Evolutionary conservation across 2,329 filamentous ascomycete species (phyloP), one percentile per base, ranked within the genome.

Genomic region (Ophiognomonia clavigignenti-juglandacearum): DNA sequence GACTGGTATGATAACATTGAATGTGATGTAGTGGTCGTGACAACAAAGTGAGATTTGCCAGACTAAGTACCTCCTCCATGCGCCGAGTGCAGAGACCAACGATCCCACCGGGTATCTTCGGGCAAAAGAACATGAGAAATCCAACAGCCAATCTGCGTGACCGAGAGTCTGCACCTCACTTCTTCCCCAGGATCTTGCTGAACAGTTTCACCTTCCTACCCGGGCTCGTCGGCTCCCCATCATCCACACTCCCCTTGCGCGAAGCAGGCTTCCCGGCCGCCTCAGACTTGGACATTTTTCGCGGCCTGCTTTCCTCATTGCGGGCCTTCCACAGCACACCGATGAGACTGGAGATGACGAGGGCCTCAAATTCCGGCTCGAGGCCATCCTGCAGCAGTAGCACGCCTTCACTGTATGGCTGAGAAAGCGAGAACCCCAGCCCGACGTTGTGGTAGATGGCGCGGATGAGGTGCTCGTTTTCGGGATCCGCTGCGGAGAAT

Each of bases 361-460:
- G 23, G 2, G 51, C 43, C 37, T 53, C 51, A 1, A 51, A 23
- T 41, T 51, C 51, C 2, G 51, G 32, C n/a, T 48, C 47, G 2
- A 50, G 10, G 3, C 26, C 20, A 7, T 37, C 7, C 20, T 50
- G 37, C 8, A 53, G n/a, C 24, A 53, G 22, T 38, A 53, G 40
- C 2, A 41, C 48, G 3, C 51, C 51, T 37, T 53, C 47, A 34
- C 47, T 53, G 41, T 26, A 43, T 6, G 47, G 47, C 38, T 53
- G 51, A 10, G 47, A 41, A 8, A 53, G 27, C 4, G 35, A 51
- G 23, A 51, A 45, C 22, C 51, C 51, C 14, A 51, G 31, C 3
- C 51, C 51, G 32, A 53, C 47, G 24, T 53, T 50, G 41, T 51
- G 40, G 27, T 53, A 53, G 26, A 53, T 51, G 19, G 51, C 51